Evolutionary conservation across 139 green algal species (phyloP).

Genomic region (Volvox africanus): DNA sequence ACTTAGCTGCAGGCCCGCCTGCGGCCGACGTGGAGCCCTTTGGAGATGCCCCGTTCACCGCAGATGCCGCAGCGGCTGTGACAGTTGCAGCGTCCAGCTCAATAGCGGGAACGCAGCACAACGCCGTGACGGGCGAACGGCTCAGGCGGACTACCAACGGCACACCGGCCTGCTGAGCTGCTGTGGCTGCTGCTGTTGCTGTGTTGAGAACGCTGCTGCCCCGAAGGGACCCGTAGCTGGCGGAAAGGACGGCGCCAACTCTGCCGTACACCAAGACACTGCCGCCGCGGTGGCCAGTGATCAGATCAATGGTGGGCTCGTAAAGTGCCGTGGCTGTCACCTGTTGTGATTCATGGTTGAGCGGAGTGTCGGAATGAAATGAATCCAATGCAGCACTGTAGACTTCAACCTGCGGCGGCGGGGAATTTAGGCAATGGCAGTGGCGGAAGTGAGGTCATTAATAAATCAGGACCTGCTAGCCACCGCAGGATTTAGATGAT

Average conservation of each 20-base stretch:
- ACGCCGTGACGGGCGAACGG: constrained; percentile 24
- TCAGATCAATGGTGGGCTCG: constrained; percentile 32
- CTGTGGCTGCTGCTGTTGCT: neutral
- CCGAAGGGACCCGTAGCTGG: too few species aligned
- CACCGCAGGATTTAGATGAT: too few species aligned
- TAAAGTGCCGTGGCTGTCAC: constrained; percentile 27
- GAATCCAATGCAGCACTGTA: constrained; percentile 23
- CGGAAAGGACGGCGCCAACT: neutral
- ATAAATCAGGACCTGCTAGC: too few species aligned
- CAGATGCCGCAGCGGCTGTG: neutral
- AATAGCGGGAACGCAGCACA: constrained; percentile 3
- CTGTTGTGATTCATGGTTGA: neutral
- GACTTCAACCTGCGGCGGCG: constrained; percentile 29
- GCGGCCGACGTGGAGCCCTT: neutral
- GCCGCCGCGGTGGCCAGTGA: constrained; percentile 40
- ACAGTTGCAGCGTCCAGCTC: constrained; percentile 9
- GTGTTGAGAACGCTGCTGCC: neutral
- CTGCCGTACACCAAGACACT: constrained; percentile 40
- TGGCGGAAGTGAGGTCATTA: neutral
- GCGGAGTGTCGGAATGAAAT: constrained; percentile 18
- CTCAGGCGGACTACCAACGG: constrained; percentile 24
- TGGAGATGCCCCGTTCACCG: neutral
- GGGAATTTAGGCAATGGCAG: neutral
- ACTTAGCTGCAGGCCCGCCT: neutral
- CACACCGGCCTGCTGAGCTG: constrained; percentile 13